These are phyloP conservation scores for Calocera cornea DNA, from an alignment of 768 basidiomycete genomes.

Conservation along the genomic window DNA sequence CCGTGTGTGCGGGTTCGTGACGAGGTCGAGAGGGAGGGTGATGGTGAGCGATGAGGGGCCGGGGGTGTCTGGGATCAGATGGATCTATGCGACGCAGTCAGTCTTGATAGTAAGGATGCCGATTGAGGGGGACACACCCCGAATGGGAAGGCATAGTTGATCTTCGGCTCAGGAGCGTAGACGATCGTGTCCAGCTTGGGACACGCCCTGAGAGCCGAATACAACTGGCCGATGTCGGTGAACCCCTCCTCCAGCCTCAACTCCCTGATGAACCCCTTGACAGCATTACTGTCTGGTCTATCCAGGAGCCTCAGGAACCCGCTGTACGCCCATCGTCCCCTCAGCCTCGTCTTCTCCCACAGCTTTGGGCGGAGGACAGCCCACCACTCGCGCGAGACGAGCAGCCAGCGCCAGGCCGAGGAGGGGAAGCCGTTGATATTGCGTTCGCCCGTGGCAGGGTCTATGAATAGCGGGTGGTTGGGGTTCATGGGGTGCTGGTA, in stretches of 20 bases:
- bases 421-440: slow-evolving; percentile 20
- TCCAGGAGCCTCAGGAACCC: neutral
- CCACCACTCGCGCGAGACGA: slow-evolving; percentile 18
- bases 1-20: neutral
- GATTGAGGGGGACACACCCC: neutral
- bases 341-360: slow-evolving; percentile 15
- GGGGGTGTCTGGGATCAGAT: neutral
- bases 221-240: neutral
- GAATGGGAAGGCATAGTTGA: neutral
- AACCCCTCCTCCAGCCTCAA: neutral
- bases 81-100: neutral
- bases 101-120: neutral
- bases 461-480: slow-evolving; percentile 15
- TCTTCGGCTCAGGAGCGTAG: neutral
- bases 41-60: neutral
- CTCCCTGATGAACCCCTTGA: neutral
- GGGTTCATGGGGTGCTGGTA: slow-evolving; percentile 16
- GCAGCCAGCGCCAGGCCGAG: slow-evolving; percentile 18
- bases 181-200: neutral
- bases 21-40: neutral
- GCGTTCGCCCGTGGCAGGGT: slow-evolving; percentile 15
- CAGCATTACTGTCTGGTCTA: neutral
- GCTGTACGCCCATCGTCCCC: slow-evolving; percentile 6
- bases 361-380: slow-evolving; percentile 13
- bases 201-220: neutral